Percentiles rank a stretch among this genome's conserved stretches.
These are phyloP conservation scores for Vaccinium macrocarpon DNA, from an alignment of 148 eudicot genomes.

Conservation along the genomic window DNA sequence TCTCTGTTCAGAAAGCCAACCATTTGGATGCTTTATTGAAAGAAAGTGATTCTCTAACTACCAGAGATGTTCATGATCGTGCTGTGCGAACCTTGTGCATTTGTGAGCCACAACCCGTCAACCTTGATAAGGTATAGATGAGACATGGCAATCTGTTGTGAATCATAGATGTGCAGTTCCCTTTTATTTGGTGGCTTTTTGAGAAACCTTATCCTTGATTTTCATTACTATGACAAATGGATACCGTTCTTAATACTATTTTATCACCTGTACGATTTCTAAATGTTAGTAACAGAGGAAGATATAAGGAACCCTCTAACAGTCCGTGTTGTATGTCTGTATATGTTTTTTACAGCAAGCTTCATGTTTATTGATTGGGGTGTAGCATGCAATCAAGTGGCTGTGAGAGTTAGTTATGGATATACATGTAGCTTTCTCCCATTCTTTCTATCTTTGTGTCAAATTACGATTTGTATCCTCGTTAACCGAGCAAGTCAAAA, in stretches of 20 bases:
- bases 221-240: neutral
- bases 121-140: constrained; percentile 68
- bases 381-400: no score
- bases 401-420: neutral
- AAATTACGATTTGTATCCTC: neutral
- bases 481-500: neutral
- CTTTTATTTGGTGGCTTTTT: neutral
- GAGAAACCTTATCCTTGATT: neutral
- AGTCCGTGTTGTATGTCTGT: neutral
- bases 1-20: constrained; percentile 54
- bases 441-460: neutral
- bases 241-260: neutral
- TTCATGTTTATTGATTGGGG: neutral
- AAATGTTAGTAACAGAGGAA: neutral
- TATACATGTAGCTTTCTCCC: neutral
- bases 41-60: constrained; percentile 60
- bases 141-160: neutral
- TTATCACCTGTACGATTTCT: neutral
- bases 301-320: neutral
- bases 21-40: constrained; percentile 74
- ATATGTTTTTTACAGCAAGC: neutral
- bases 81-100: constrained; percentile 81
- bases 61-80: constrained; percentile 67
- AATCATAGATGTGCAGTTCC: neutral
- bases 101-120: constrained; percentile 46